Percentiles rank a stretch among this genome's conserved stretches.
Conservation (phyloP, 176 grass and related monocot species). For the Bromus sterilis region DNA sequence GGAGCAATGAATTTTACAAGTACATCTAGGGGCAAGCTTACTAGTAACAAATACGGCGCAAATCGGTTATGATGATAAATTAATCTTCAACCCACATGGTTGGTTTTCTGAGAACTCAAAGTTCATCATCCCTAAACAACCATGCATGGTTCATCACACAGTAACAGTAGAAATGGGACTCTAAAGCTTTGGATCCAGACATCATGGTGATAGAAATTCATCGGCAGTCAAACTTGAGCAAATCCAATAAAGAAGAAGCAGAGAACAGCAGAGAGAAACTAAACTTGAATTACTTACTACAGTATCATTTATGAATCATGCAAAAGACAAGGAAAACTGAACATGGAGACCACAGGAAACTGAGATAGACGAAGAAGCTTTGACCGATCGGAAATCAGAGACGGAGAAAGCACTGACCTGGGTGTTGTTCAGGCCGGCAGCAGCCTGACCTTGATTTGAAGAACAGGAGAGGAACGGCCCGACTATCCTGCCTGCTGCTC, state of each 20-base stretch:
- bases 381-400: constrained; percentile 8
- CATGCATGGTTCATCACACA: background rate
- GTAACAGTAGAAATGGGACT: background rate
- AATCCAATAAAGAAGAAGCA: background rate
- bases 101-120: background rate
- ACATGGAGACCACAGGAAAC: background rate
- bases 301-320: background rate
- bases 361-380: background rate
- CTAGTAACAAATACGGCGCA: background rate
- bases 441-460: background rate
- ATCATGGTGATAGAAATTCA: background rate
- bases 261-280: background rate
- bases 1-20: background rate
- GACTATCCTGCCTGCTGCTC: background rate
- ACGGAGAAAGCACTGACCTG: background rate
- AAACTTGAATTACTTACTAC: background rate
- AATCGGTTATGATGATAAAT: background rate
- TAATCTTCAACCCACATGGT: background rate
- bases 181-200: background rate
- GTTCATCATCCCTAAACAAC: background rate
- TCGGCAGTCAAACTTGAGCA: background rate
- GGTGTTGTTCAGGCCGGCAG: background rate
- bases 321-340: background rate
- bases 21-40: background rate
- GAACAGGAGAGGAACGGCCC: background rate